Evolutionary conservation across 305 asterid species (phyloP).

Genomic region (Fraxinus baroniana): DNA sequence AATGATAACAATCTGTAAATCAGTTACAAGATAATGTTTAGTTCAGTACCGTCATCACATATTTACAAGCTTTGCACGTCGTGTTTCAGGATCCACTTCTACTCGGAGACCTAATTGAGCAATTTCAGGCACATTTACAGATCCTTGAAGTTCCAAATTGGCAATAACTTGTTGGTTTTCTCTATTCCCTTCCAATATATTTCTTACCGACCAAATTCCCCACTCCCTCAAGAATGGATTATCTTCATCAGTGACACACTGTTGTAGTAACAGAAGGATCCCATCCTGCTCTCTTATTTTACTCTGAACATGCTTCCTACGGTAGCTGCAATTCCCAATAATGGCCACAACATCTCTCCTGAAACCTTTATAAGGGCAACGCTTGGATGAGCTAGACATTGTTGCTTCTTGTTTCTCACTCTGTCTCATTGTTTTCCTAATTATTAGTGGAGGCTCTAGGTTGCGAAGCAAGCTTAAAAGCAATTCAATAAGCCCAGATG

Average conservation of each 20-base stretch:
- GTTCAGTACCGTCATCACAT: not conserved
- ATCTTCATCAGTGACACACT: slow-evolving; percentile 75
- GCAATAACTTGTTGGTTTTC: slow-evolving; percentile 60
- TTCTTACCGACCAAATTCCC: slow-evolving; percentile 80
- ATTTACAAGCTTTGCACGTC: slow-evolving; percentile 79
- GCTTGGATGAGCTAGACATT: slow-evolving; percentile 27
- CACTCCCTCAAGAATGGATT: slow-evolving; percentile 90
- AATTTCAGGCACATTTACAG: slow-evolving; percentile 69
- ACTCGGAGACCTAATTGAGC: slow-evolving; percentile 66
- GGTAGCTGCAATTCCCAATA: slow-evolving; percentile 70
- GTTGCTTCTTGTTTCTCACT: slow-evolving; percentile 24
- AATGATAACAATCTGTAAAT: not conserved
- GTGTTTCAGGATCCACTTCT: slow-evolving; percentile 73
- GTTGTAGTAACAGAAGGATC: slow-evolving; percentile 65
- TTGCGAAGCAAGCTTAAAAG: slow-evolving; percentile 53
- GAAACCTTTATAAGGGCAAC: slow-evolving; percentile 78
- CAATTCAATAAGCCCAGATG: slow-evolving; percentile 58
- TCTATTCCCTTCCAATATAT: slow-evolving; percentile 70
- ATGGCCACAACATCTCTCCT: slow-evolving; percentile 73
- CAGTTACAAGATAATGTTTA: not conserved
- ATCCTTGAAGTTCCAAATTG: slow-evolving; percentile 60
- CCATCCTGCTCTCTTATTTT: slow-evolving; percentile 63
- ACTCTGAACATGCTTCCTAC: slow-evolving; percentile 61
- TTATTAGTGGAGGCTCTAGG: slow-evolving; percentile 70
- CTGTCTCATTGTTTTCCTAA: slow-evolving; percentile 48